These are phyloP conservation scores for Lecanicillium sp. DNA, from an alignment of 2,329 filamentous ascomycete species.

Conservation along the genomic window DNA sequence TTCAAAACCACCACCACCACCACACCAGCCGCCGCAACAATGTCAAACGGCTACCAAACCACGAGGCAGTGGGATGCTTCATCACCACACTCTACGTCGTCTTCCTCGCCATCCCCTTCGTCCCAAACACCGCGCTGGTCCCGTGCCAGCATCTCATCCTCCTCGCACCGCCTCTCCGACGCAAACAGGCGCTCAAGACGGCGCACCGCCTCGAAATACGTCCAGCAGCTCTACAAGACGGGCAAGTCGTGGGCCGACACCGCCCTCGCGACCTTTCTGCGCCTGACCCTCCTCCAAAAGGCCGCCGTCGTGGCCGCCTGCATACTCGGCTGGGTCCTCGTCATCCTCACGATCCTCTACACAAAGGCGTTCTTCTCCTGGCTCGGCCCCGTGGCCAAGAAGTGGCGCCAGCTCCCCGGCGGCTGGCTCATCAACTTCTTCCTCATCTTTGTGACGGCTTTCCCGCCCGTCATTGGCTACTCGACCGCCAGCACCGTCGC, in stretches of 20 bases:
- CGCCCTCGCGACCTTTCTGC: constrained; percentile 41
- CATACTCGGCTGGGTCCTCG: constrained; percentile 43
- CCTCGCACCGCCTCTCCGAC: no score
- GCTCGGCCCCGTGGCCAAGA: constrained; percentile 63
- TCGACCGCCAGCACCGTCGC: constrained; percentile 56
- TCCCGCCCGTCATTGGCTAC: constrained; percentile 85
- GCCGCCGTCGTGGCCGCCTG: constrained; percentile 44
- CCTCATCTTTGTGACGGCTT: constrained; percentile 67
- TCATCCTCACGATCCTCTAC: constrained; percentile 66
- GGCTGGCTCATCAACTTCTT: constrained; percentile 72
- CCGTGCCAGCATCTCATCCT: no score
- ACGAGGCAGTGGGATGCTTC: no score
- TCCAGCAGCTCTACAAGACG: no score
- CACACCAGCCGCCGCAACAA: no score
- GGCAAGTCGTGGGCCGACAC: constrained; percentile 12
- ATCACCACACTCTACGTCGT: no score
- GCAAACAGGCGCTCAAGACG: no score
- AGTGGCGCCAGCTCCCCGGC: constrained; percentile 64
- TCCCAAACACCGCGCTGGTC: no score
- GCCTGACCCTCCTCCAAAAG: constrained; percentile 53
- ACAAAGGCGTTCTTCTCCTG: constrained; percentile 71
- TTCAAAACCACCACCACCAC: no score
- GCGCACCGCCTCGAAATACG: no score
- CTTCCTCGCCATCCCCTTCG: no score
- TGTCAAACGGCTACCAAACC: no score